Evolutionary conservation across 768 basidiomycete genomes (phyloP), one percentile per base, ranked within the genome.

Genomic region (Nevesoporus exiguus): DNA sequence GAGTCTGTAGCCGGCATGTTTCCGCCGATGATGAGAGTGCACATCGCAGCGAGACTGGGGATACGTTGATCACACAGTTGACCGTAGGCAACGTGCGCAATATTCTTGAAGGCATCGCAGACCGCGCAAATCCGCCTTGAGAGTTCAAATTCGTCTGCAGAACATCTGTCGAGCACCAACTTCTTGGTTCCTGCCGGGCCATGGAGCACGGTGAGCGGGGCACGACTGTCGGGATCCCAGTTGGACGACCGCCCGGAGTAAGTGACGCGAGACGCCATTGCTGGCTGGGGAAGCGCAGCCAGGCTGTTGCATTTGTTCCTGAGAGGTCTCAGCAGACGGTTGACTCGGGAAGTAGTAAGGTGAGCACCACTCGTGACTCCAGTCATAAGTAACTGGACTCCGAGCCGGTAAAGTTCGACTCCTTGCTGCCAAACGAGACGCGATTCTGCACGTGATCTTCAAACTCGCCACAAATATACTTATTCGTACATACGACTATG

Each of bases 51-150:
- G 40, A 84, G 69, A 49, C 73, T 68, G 22, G 71, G 69, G 14
- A 75, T 61, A 30, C 61, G 60, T 45, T 58, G 59, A 39, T 24
- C 31, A 37, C 46, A 51, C 51, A 42, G 34, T 24, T 43, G 52
- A 51, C 57, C 66, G 21, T 62, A 66, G 10, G 73, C 72, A 29
- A 74, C 77, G 33, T 76, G 60, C 3, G 79, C 69, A 41, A 84
- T 63, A 51, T 82, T 80, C 46, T 71, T 74, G 67, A 82, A 86
- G 48, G 77, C 76, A 56, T 80, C 80, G n/a, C 80, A 72, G 15
- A 85, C 74, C 14, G 78, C 79, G 61, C 81, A 74, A 9, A 84
- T 74, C 29, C 70, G 75, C 34, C 73, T 73, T 9, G 81, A 75
- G 29, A 82, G 69, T 49, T 80, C 75, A 34, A 75, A 60, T 21